Evolutionary conservation across 805 yeast genomes (phyloP).

Genomic region (Saturnispora mendoncae): DNA sequence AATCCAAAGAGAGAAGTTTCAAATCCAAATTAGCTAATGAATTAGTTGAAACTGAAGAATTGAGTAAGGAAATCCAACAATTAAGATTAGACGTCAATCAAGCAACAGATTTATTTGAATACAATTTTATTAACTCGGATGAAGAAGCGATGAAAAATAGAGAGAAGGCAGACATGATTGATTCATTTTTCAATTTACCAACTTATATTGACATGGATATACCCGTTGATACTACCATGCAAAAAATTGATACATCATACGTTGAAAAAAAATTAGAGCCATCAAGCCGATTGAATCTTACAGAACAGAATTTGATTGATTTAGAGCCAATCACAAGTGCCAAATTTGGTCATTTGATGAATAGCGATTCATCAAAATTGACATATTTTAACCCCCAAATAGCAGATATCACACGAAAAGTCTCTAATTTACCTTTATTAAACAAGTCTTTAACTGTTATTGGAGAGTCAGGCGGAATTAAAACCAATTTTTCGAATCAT

Average conservation of each 20-base stretch:
- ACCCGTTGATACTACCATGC: background rate
- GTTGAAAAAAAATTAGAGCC: conserved; percentile 4
- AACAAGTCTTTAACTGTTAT: conserved; percentile 21
- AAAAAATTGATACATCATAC: background rate
- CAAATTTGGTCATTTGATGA: conserved; percentile 24
- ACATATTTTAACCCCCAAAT: conserved; percentile 23
- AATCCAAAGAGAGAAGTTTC: conserved; percentile 13
- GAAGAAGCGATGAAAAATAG: background rate
- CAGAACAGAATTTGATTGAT: conserved; percentile 13
- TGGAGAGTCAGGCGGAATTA: conserved; percentile 27
- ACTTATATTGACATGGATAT: background rate
- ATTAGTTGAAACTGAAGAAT: conserved; percentile 10
- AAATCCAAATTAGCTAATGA: conserved; percentile 10
- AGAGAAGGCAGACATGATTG: background rate
- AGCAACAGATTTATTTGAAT: conserved; percentile 24
- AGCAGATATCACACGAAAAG: conserved; percentile 20
- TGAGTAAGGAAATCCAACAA: conserved; percentile 17
- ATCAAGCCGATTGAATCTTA: conserved; percentile 1
- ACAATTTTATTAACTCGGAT: conserved; percentile 20
- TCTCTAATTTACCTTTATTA: conserved; percentile 18
- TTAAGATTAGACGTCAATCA: conserved; percentile 17
- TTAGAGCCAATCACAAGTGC: conserved; percentile 22
- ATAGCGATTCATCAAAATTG: conserved; percentile 10
- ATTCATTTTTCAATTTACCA: conserved; percentile 6
- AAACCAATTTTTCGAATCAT: conserved; percentile 22